Base-by-base conservation (phyloP, 1,139 yeast genomes). In the Candida gigantensis region DNA sequence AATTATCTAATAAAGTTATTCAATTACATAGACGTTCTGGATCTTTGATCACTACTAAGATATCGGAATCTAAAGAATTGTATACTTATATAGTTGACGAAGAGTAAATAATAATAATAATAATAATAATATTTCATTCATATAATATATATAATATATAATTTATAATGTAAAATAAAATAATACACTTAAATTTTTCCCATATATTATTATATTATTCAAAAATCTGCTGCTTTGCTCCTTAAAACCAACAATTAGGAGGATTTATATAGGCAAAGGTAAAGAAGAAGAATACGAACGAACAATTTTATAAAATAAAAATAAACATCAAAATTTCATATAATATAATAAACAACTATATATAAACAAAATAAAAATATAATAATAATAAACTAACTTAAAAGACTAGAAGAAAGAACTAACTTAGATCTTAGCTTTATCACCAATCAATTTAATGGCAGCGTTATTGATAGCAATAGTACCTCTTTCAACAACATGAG, bases 391-490 rank as follows among this genome's bases (percentile, higher is more conserved):
- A 29, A 14, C 13, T 33, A 17, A 16, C 24, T 28, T 19, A 20
- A 25, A n/a, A n/a, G n/a, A n/a, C n/a, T n/a, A n/a, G n/a, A n/a
- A n/a, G n/a, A n/a, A n/a, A n/a, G n/a, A n/a, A n/a, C 16, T 13
- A 21, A 6, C 18, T 29, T 39, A 42, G 23, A 70, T 60, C 53
- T 68, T 71, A 43, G 76, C 62, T 57, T 65, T 68, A 49, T 63
- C 63, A 29, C 62, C 53, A 32, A 65, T 42, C 51, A 90, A 74
- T 58, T 82, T 89, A 48, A 90, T 71, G 34, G 96, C 97, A 35
- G 96, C 96, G 55, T 84, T 86, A 60, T 86, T 79, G 54, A 92
- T 84, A 40, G 92, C 97, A 52, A 79, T 72, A 30, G 81, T 72
- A 52, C 80, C 76, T 63, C 96, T 83, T 55, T 86, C 95, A 45